Conservation (phyloP, 768 basidiomycete genomes). For the Macrolepiota albuminosa region DNA sequence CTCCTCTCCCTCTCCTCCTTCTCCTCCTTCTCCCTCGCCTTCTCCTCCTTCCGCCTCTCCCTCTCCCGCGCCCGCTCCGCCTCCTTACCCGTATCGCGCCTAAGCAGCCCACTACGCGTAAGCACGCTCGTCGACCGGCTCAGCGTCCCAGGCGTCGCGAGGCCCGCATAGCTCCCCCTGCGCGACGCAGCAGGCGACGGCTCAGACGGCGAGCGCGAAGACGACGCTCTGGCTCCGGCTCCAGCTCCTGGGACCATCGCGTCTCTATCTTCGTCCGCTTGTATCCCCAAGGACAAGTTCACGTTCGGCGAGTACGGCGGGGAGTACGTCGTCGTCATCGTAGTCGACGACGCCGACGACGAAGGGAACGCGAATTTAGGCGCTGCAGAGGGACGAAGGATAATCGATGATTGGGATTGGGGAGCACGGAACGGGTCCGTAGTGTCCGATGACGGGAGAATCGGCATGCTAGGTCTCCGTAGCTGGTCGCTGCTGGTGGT, state of each 20-base stretch:
- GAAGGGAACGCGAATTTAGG: constrained; percentile 7
- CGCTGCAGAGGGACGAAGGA: background rate
- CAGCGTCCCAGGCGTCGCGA: constrained; percentile 11
- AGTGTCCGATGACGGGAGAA: constrained; percentile 11
- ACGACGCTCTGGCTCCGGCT: background rate
- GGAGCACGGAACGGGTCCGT: constrained; percentile 5
- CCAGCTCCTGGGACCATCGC: too few species aligned
- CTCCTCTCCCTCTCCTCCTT: constrained; percentile 17
- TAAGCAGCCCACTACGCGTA: constrained; percentile 9
- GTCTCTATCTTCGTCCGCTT: too few species aligned
- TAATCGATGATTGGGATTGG: constrained; percentile 1
- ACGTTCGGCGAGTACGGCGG: constrained; percentile 9
- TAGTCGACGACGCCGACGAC: too few species aligned
- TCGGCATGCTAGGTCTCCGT: constrained; percentile 25
- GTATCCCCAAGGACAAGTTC: background rate
- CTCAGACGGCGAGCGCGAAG: background rate
- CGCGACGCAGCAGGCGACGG: constrained; percentile 11
- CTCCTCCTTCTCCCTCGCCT: constrained; percentile 21
- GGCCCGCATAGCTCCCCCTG: constrained; percentile 16
- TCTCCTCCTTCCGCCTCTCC: constrained; percentile 16
- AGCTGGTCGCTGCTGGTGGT: constrained; percentile 6
- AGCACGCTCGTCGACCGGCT: constrained; percentile 19
- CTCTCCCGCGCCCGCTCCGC: constrained; percentile 17
- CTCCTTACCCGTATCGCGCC: constrained; percentile 11
- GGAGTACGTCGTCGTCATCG: background rate